Evolutionary conservation across 1,284 basidiomycete genomes (phyloP).

Genomic region (Cutaneotrichosporon sp.): DNA sequence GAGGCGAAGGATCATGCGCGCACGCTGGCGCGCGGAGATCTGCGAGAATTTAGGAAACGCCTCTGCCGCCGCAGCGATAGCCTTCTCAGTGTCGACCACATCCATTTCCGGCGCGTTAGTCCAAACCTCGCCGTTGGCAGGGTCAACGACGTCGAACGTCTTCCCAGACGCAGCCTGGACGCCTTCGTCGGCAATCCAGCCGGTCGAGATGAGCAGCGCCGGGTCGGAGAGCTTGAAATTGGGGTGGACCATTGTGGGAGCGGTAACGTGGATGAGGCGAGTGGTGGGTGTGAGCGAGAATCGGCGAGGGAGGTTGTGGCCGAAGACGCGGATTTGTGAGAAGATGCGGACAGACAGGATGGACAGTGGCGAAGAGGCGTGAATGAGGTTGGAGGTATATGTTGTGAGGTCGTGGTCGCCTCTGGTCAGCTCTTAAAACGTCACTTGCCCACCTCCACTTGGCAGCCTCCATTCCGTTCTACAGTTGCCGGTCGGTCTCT

Average conservation of each 20-base stretch:
- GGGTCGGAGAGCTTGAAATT: slow-evolving; percentile 19
- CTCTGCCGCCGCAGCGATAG: slow-evolving; percentile 15
- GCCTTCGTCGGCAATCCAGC: slow-evolving; percentile 17
- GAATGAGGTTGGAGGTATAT: not conserved
- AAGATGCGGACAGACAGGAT: not conserved
- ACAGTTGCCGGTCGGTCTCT: too few species aligned
- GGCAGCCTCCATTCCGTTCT: too few species aligned
- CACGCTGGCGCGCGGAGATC: slow-evolving; percentile 15
- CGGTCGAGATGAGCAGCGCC: slow-evolving; percentile 14
- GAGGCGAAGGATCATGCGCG: slow-evolving; percentile 19
- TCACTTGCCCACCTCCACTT: too few species aligned
- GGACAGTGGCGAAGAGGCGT: not conserved
- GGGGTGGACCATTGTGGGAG: slow-evolving; percentile 14
- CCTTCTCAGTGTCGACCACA: slow-evolving; percentile 18
- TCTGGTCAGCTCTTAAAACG: too few species aligned
- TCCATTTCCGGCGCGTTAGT: slow-evolving; percentile 11
- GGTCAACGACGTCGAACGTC: slow-evolving; percentile 19
- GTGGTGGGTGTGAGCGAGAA: not conserved
- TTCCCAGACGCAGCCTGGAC: slow-evolving; percentile 3
- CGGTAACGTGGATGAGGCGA: not conserved
- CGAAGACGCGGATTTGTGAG: not conserved
- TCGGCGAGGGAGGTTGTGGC: not conserved
- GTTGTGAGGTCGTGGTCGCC: too few species aligned
- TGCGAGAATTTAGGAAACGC: slow-evolving; percentile 16
- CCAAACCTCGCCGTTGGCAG: slow-evolving; percentile 18